Conservation (phyloP, 768 basidiomycete species). For the Phlegmacium glaucopus region DNA sequence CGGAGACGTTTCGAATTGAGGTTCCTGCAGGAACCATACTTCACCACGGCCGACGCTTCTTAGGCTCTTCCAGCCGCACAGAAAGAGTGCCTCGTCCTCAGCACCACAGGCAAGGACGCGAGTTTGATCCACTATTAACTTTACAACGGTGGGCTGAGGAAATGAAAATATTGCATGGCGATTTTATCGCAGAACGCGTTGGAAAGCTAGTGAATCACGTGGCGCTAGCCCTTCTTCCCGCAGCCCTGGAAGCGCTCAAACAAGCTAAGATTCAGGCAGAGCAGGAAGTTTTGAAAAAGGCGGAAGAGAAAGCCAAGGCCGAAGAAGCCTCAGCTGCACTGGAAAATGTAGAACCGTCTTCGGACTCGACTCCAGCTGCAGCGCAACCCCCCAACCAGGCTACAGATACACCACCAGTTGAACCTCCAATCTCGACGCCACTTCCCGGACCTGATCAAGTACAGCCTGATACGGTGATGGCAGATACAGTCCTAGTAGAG, state of each 20-base stretch:
- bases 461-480: conserved; percentile 29
- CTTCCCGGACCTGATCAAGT: neutral
- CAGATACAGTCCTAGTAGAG: conserved; percentile 26
- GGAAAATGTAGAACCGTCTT: conserved; percentile 4
- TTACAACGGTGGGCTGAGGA: conserved; percentile 89
- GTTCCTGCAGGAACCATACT: conserved; percentile 64
- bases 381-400: neutral
- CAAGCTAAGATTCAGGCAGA: conserved; percentile 56
- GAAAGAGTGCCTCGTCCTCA: conserved; percentile 48
- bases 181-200: conserved; percentile 65
- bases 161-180: conserved; percentile 75
- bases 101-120: conserved; percentile 47
- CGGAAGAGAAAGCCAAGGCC: conserved; percentile 35
- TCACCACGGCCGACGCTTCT: conserved; percentile 53
- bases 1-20: conserved; percentile 76
- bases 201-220: conserved; percentile 70
- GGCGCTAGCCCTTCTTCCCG: conserved; percentile 71
- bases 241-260: conserved; percentile 65
- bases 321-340: conserved; percentile 25
- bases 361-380: conserved; percentile 2
- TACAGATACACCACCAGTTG: neutral
- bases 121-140: conserved; percentile 78
- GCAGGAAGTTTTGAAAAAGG: conserved; percentile 41
- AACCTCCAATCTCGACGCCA: neutral
- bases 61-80: conserved; percentile 59